Conservation (phyloP, 306 rosid species). For the Prunus mira region DNA sequence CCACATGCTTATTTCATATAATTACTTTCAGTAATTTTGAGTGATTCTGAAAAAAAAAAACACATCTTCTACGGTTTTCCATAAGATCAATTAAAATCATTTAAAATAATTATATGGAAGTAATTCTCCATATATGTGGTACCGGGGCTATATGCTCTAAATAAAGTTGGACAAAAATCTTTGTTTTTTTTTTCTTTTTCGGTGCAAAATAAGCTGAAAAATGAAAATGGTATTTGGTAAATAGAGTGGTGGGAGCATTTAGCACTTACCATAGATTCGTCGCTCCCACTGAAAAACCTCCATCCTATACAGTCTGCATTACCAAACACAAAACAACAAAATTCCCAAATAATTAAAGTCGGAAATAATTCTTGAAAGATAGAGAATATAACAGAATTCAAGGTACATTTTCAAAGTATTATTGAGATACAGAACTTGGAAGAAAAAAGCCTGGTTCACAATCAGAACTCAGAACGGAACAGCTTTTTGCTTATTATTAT, state of each 20-base stretch:
- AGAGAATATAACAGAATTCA: not conserved
- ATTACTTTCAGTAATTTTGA: too few relatives aligned
- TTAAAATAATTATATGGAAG: too few relatives aligned
- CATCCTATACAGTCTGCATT: conserved; percentile 71
- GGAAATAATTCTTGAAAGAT: not conserved
- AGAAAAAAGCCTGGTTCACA: not conserved
- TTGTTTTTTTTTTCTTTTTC: not conserved
- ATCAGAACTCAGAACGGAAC: not conserved
- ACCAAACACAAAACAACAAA: conserved; percentile 3
- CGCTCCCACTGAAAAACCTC: conserved; percentile 61
- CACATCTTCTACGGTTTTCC: accelerated
- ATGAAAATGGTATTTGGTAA: conserved; percentile 24
- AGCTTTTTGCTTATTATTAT: not conserved
- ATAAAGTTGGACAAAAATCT: not conserved
- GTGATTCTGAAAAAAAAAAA: too few relatives aligned
- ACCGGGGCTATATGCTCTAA: not conserved
- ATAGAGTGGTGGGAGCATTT: not conserved
- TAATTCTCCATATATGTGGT: too few relatives aligned
- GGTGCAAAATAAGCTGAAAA: not conserved
- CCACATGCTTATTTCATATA: accelerated
- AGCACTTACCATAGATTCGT: conserved; percentile 62
- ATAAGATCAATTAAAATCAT: too few relatives aligned
- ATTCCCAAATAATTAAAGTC: not conserved
- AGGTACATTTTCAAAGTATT: not conserved
- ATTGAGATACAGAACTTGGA: not conserved